Evolutionary conservation across 2,329 filamentous ascomycete genomes (phyloP), one percentile per base, ranked within the genome.

Genomic region (Zasmidium angulare): DNA sequence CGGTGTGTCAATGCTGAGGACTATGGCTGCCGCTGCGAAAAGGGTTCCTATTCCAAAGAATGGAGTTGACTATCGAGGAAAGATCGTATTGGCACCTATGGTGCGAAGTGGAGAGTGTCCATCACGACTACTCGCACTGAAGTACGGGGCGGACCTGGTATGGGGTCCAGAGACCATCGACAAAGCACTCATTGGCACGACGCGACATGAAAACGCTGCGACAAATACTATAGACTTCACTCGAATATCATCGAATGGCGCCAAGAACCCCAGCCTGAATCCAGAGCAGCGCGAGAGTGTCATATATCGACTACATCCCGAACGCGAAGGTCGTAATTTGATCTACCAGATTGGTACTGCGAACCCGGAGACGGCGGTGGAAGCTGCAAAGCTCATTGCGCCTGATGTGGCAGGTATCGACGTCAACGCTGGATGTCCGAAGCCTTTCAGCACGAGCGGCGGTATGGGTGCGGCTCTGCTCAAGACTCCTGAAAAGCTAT

Each of bases 151-250:
- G 54, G 95, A 99, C 76, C 82, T 99, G 17, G 95, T 99, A 66
- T 99, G 95, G 93, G 93, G 95, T 12, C 95, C 95, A 26, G 95
- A 99, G 76, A 98, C 93, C 3, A 88, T 99, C 69, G 95, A 99
- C 76, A 86, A 88, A 72, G 87, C 93, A 58, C 87, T 99, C 75
- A 96, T 98, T 71, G 95, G 95, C 62, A 91, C 91, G 12, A 89
- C 85, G 23, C 85, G 93, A 63, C 86, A 85, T 60, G 81, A 89
- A 66, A 96, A 98, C 75, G 81, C 88, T 19, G 81, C 83, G 48
- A 91, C 90, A 6, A 84, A 84, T 59, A 95, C 89, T 22, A 83
- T 99, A 72, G 93, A 98, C 72, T 99, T 90, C 82, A 88, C 86
- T 31, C 87, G 93, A 62, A 74, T 85, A 24, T 86, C 90, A 2